Conservation (phyloP, 2,329 filamentous ascomycete species). For the Lasiodiplodia gonubiensis region DNA sequence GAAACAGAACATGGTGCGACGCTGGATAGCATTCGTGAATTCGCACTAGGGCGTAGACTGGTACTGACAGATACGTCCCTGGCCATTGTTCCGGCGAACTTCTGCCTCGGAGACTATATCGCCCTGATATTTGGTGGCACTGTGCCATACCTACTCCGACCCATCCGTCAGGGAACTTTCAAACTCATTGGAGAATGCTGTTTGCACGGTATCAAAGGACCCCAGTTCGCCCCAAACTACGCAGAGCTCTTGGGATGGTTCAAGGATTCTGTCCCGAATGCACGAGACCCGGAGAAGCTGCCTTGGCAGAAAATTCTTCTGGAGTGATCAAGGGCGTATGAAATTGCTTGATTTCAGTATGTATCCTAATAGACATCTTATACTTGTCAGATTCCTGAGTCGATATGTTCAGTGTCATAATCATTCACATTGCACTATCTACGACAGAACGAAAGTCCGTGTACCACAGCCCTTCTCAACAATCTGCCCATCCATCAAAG, state of each 20-base stretch:
- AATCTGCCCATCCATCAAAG: conserved; percentile 20
- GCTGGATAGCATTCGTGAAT: not conserved
- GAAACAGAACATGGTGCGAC: not conserved
- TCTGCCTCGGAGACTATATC: not conserved
- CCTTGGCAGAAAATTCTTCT: not conserved
- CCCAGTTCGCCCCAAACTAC: not conserved
- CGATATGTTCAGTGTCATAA: too few relatives aligned
- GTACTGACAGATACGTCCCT: not conserved
- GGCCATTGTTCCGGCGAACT: not conserved
- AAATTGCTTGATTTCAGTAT: too few relatives aligned
- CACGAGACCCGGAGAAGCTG: not conserved
- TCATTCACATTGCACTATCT: too few relatives aligned
- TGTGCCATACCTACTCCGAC: not conserved
- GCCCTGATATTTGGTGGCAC: not conserved
- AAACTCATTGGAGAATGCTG: not conserved
- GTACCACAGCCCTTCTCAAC: not conserved
- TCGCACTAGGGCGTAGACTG: not conserved
- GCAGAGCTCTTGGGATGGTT: not conserved
- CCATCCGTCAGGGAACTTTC: rapidly evolving
- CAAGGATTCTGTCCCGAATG: not conserved
- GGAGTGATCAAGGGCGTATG: not conserved
- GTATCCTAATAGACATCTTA: too few relatives aligned
- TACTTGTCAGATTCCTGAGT: rapidly evolving
- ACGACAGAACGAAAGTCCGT: too few relatives aligned
- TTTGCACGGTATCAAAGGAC: not conserved